Evolutionary conservation across 129 eudicot genomes (phyloP), one percentile per base, ranked within the genome.

Genomic region (Kitagawia praeruptora): DNA sequence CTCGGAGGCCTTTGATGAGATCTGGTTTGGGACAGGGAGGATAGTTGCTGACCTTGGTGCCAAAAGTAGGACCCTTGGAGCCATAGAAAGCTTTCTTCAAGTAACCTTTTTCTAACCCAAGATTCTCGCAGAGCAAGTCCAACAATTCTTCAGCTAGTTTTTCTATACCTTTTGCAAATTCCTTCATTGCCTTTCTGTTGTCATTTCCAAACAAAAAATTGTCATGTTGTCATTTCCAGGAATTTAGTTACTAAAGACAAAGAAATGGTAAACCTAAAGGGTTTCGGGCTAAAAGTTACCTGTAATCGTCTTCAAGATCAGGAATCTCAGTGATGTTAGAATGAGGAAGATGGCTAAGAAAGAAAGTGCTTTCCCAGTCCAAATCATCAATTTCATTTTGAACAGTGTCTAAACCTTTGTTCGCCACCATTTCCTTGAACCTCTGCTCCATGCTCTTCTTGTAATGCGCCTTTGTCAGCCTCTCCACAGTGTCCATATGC

Each of bases 361-460:
- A 83, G 91, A 95, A 90, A 54, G 98, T 95, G 91, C 96, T 91
- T 75, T 92, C 98, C 98, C 98, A 95, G 75, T 95, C 98, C 63
- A 95, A 66, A 82, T 94, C 96, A 13, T 85, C 48, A 42, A 91
- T 78, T 74, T 92, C 98, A 37, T 48, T 74, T 44, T 88, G 89
- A 40, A 87, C 96, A 21, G 85, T 88, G 40, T 91, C 97, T 23
- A 95, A 84, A 15, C 97, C 97, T 76, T 92, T 92, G 71, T 77
- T 82, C 2, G 87, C 87, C 83, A 95, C 96, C 97, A 92, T 88
- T 80, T 95, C 96, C 69, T 85, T 89, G 83, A 95, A 95, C 87
- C 92, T 89, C 28, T 90, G 88, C 61, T 92, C 98, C 98, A 92
- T 92, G 41, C 90, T 85, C 83, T 86, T 95, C 84, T 83, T 90